A percentile compares a stretch with the other conserved stretches of the same genome.
Evolutionary conservation across 2,329 filamentous ascomycete genomes (phyloP).

Genomic region (Grosmannia serpens): DNA sequence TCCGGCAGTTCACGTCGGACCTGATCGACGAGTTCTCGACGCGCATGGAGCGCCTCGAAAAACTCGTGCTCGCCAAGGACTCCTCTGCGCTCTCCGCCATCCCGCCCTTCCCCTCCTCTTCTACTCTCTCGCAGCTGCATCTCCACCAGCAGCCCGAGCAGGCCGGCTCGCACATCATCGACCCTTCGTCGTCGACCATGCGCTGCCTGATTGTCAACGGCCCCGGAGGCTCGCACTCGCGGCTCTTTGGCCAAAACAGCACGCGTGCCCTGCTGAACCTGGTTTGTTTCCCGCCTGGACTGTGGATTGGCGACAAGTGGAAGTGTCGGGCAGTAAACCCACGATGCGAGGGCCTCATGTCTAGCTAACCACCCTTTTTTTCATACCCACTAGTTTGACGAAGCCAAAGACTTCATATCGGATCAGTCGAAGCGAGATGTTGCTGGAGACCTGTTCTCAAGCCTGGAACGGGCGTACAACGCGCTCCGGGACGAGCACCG

Average conservation of each 20-base stretch:
- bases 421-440: conserved; percentile 27
- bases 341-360: no score
- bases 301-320: no score
- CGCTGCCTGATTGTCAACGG: conserved; percentile 39
- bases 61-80: conserved; percentile 31
- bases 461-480: conserved; percentile 35
- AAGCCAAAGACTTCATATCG: conserved; percentile 39
- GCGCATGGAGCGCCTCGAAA: conserved; percentile 44
- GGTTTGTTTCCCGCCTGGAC: conserved; percentile 22
- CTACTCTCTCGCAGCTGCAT: conserved; percentile 15
- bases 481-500: conserved; percentile 35
- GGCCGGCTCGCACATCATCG: conserved; percentile 4
- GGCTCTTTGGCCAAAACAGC: conserved; percentile 42
- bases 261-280: conserved; percentile 41
- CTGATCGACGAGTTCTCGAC: conserved; percentile 35
- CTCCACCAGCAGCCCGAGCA: conserved; percentile 6
- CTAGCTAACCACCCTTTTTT: no score
- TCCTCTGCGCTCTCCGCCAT: conserved; percentile 6
- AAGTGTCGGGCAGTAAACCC: no score
- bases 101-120: conserved; percentile 9
- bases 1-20: conserved; percentile 9
- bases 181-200: conserved; percentile 27
- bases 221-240: conserved; percentile 31
- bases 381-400: conserved; percentile 31
- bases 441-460: conserved; percentile 30